Evolutionary conservation across 2,329 filamentous ascomycete species (phyloP), one percentile per base, ranked within the genome.

Genomic region (Chaetomium globosum): DNA sequence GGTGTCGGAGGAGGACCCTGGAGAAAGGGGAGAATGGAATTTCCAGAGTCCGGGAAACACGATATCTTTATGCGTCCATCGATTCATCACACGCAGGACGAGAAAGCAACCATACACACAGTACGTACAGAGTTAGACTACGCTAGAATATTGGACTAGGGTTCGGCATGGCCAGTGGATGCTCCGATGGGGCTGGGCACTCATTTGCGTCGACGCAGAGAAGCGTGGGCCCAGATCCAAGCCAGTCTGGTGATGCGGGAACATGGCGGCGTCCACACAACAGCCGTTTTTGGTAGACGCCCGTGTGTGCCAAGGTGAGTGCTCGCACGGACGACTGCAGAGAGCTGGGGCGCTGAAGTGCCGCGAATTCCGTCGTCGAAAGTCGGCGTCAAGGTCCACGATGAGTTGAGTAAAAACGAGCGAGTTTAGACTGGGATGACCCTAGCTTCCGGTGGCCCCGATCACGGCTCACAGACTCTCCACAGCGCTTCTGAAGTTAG

Each of bases 51-150:
- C 31, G 62, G 62, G 59, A 36, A 58, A 54, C 8, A 1, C 46
- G 49, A 16, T 49, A 52, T 51, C 30, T 65, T 67, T 65, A 67
- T 65, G 52, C 26, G 49, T n/a, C 52, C 61, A 43, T 43, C 33
- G 6, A 19, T 43, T 6, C 12, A 61, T 59, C 60, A 43, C 52
- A 19, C 28, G 43, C 49, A 31, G 51, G 5, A 43, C 30, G 26
- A 48, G 52, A 39, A 36, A 55, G 36, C n/a, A 36, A 21, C 55
- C 33, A 31, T n/a, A 43, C 39, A 26, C 8, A n/a, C 39, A 43
- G 53, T 9, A 31, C 49, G 21, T 52, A 52, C 49, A 26, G 26
- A 26, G 26, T 26, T 26, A 26, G 26, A 26, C 26, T 26, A 26
- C 26, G n/a, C n/a, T 52, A 9, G n/a, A 56, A 19, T 56, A 65